Percentiles rank a stretch among this genome's conserved stretches.
phyloP scores from a whole-genome alignment of 768 basidiomycete species.

The Phanerochaete carnosa region DNA sequence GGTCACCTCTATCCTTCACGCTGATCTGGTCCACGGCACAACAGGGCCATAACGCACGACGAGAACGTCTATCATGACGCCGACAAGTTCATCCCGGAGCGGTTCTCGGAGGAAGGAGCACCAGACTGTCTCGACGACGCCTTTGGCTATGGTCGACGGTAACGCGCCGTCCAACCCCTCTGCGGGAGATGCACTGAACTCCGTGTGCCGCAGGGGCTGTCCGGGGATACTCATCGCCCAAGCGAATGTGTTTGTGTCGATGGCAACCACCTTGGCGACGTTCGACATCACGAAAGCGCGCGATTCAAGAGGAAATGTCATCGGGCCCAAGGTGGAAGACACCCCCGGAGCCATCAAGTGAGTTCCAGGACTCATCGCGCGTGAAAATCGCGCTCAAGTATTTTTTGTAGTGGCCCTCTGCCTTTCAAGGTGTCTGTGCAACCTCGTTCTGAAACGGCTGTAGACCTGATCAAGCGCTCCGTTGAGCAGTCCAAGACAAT shows the following conservation, averaged over 20 bases:
- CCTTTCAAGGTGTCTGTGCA: not conserved
- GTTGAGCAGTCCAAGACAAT: no score
- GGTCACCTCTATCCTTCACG: not conserved
- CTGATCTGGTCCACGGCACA: no score
- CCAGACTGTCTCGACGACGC: not conserved
- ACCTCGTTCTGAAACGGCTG: not conserved
- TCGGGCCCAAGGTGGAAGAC: not conserved
- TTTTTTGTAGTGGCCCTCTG: not conserved
- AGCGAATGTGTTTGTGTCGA: slow-evolving; percentile 12
- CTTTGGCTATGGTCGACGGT: slow-evolving; percentile 7
- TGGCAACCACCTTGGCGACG: slow-evolving; percentile 7
- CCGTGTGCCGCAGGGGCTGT: slow-evolving; percentile 9
- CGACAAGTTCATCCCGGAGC: not conserved
- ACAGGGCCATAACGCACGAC: slow-evolving; percentile 16
- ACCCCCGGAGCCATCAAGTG: not conserved
- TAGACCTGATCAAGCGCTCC: no score
- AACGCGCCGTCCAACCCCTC: no score
- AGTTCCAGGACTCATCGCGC: not conserved
- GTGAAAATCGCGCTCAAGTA: not conserved
- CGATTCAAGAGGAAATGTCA: not conserved
- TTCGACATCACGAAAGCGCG: slow-evolving; percentile 27
- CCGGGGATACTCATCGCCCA: slow-evolving; percentile 21
- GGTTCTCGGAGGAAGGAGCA: not conserved
- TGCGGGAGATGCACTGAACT: not conserved
- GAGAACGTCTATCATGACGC: not conserved